Percentiles rank a stretch among this genome's conserved stretches.
phyloP scores from a whole-genome alignment of 352 stramenopile genomes.

The Globisporangium solare region DNA sequence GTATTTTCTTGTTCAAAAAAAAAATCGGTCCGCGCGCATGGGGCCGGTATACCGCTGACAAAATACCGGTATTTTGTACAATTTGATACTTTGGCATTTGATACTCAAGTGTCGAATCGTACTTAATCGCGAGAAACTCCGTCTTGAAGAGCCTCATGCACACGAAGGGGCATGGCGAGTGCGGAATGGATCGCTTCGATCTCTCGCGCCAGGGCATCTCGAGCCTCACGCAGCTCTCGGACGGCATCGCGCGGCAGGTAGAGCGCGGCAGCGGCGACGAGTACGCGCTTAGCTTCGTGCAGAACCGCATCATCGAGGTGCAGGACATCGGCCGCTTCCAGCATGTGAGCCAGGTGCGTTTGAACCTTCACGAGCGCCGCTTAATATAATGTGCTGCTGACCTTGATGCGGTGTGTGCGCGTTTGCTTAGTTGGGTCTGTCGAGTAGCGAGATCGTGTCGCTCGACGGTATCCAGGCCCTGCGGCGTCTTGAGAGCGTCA shows the following conservation, averaged over 20 bases:
- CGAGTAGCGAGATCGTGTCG: conserved; percentile 44
- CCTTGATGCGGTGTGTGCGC: background rate
- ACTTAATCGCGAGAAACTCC: background rate
- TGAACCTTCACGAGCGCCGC: too few species aligned
- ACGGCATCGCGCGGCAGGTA: conserved; percentile 33
- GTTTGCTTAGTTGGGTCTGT: conserved; percentile 72
- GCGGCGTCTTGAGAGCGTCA: conserved; percentile 34
- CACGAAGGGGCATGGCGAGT: background rate
- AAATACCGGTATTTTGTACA: background rate
- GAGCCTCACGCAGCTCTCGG: conserved; percentile 41
- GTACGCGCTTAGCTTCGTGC: conserved; percentile 45
- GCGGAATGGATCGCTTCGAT: conserved; percentile 34
- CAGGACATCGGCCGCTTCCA: conserved; percentile 37
- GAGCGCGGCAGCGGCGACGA: conserved; percentile 24
- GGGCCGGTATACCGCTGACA: background rate
- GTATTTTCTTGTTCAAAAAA: conserved; percentile 6
- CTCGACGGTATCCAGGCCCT: conserved; percentile 53
- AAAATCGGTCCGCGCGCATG: background rate
- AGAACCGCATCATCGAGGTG: conserved; percentile 44
- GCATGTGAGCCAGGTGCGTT: conserved; percentile 37
- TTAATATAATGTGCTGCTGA: background rate
- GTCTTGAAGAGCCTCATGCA: background rate
- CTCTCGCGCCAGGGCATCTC: conserved; percentile 45
- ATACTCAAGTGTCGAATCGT: background rate
- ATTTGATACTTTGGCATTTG: too few species aligned